These are phyloP conservation scores for Cyberlindnera mrakii DNA, from an alignment of 805 yeast species.

Conservation along the genomic window DNA sequence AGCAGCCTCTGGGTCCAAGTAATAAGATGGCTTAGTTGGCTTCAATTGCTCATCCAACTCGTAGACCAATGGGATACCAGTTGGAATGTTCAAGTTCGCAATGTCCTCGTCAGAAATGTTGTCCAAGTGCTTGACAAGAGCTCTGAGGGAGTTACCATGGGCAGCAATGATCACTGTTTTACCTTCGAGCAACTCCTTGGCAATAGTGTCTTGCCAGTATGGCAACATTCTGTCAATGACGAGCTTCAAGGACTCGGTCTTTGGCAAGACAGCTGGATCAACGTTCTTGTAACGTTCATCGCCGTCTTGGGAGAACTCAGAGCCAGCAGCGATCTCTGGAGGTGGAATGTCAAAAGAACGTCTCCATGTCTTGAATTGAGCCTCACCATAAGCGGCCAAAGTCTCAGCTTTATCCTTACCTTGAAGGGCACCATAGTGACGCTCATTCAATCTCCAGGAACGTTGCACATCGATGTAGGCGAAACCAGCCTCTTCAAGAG, in stretches of 20 bases:
- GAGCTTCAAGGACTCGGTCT: conserved; percentile 89
- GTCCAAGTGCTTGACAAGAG: conserved; percentile 92
- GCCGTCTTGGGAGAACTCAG: conserved; percentile 77
- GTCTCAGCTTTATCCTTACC: conserved; percentile 97
- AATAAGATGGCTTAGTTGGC: conserved; percentile 91
- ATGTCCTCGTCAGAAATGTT: conserved; percentile 86
- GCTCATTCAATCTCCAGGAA: conserved; percentile 97
- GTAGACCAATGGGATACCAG: conserved; percentile 96
- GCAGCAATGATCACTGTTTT: conserved; percentile 93
- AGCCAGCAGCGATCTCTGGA: conserved; percentile 72
- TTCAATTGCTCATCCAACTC: conserved; percentile 82
- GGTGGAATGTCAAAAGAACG: conserved; percentile 97
- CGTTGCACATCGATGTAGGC: conserved; percentile 87
- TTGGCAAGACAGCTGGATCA: conserved; percentile 84
- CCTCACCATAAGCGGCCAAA: conserved; percentile 80
- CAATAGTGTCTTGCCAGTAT: conserved; percentile 91
- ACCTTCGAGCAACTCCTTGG: conserved; percentile 75
- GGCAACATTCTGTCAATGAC: conserved; percentile 96
- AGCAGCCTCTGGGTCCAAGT: conserved; percentile 99
- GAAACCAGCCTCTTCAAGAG: conserved; percentile 83
- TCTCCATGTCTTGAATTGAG: conserved; percentile 95
- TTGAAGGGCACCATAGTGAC: conserved; percentile 98
- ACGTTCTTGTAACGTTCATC: conserved; percentile 82
- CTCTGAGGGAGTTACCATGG: conserved; percentile 98
- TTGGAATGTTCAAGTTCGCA: conserved; percentile 93